Base-by-base conservation (phyloP, 1,139 yeast species). In the Zygosaccharomyces sapae region DNA sequence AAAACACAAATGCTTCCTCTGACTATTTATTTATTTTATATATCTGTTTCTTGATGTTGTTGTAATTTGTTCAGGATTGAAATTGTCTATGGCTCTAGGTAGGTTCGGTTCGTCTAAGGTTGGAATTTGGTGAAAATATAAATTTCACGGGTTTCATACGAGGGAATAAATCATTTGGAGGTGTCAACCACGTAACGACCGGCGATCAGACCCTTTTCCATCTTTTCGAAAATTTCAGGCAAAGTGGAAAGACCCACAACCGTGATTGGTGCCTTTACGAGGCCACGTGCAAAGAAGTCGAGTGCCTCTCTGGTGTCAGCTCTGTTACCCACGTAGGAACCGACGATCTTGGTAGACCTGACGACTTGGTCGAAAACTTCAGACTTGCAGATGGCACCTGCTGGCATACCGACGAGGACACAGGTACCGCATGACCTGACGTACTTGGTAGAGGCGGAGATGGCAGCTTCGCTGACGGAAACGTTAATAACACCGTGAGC, bases 311-410 rank as follows among this genome's bases (percentile, higher is more conserved):
- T 76, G 55, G 83, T 73, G 67, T 80, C 85, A 56, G 84, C 83
- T 73, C 86, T 76, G 78, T 80, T 80, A 67, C 86, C 86, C 54
- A 80, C 85, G 65, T 80, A 80, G 54, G 85, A 80, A 64, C 85
- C 86, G 54, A 67, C 76, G 62, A 80, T 77, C 54, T 70, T 66
- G 63, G 77, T 70, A 50, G 83, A 75, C 66, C 72, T 79, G 53
- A 78, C 77, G 54, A 80, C 85, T 51, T 80, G 71, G 52, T 71
- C 69, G 67, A 80, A 80, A 40, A 80, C 81, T 51, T 76, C 74
- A 41, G 83, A 74, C 48, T 64, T 65, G 53, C 78, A 75, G 59
- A 74, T 72, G 47, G 83, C 82, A 57, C 74, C 75, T 42, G 82
- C 82, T 65, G 84, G 84, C 63, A 79, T 71, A 64, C 84, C 84